A percentile compares a stretch with the other conserved stretches of the same genome.
phyloP scores from a whole-genome alignment of 208 protist species.

The Wallacemonas rigidus region DNA sequence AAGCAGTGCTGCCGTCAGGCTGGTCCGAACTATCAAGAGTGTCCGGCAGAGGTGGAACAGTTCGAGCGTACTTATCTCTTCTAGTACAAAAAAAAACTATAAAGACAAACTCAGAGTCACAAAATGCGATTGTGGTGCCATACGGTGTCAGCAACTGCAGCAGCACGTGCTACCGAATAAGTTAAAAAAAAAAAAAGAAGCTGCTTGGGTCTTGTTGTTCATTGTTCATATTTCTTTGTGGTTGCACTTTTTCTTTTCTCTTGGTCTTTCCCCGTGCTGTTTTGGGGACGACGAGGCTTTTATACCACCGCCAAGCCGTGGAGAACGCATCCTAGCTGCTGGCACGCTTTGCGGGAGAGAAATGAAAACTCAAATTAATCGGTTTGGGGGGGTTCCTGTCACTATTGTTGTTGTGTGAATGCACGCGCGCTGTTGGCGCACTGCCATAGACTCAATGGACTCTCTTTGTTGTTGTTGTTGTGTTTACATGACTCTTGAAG shows the following conservation, averaged over 20 bases:
- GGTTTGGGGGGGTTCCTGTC: neutral
- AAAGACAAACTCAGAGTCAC: slow-evolving; percentile 3
- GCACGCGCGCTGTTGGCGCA: neutral
- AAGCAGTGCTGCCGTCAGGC: slow-evolving; percentile 51
- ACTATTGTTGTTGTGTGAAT: neutral
- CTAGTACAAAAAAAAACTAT: slow-evolving; percentile 19
- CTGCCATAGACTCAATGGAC: slow-evolving; percentile 1
- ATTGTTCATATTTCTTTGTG: slow-evolving; percentile 5
- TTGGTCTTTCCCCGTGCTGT: too few relatives aligned
- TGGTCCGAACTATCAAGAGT: slow-evolving; percentile 24
- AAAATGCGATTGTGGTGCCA: neutral
- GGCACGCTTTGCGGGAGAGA: too few relatives aligned
- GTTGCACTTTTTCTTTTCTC: too few relatives aligned
- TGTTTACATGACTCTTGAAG: neutral
- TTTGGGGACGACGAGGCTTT: too few relatives aligned
- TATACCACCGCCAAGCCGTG: too few relatives aligned
- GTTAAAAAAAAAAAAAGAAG: too few relatives aligned
- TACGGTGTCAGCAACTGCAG: too few relatives aligned
- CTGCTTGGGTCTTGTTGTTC: neutral
- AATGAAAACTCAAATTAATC: too few relatives aligned
- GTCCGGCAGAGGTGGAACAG: slow-evolving; percentile 37
- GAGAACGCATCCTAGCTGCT: too few relatives aligned
- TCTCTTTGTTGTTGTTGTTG: neutral
- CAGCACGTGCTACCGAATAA: too few relatives aligned
- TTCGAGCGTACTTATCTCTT: slow-evolving; percentile 44